phyloP scores from a whole-genome alignment of 2,329 filamentous ascomycete genomes.

The Xylariaceae sp. region DNA sequence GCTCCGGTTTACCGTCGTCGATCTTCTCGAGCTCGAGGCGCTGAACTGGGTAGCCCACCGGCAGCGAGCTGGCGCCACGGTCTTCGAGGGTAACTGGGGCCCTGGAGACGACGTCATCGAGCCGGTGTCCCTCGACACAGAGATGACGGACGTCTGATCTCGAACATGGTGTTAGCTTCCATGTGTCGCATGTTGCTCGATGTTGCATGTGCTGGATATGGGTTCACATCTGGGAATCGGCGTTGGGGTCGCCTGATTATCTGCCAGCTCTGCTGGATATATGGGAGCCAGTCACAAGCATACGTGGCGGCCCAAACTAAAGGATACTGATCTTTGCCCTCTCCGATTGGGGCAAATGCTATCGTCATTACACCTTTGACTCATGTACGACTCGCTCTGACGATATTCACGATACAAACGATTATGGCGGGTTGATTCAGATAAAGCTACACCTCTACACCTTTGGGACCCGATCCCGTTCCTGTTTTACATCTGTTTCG shows the following conservation, averaged over 20 bases:
- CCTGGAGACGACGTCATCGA: conserved; percentile 53
- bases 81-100: conserved; percentile 95
- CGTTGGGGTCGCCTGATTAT: conserved; percentile 25
- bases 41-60: conserved; percentile 74
- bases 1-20: conserved; percentile 66
- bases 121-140: conserved; percentile 42
- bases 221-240: conserved; percentile 22
- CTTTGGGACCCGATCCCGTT: no score
- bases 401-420: conserved; percentile 10
- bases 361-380: conserved; percentile 17
- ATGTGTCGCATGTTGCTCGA: conserved; percentile 25
- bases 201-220: conserved; percentile 28
- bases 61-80: conserved; percentile 80
- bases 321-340: conserved; percentile 13
- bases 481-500: conserved; percentile 4
- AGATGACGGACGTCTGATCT: conserved; percentile 54
- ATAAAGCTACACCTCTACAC: no score
- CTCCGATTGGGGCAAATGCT: conserved; percentile 12
- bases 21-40: conserved; percentile 68
- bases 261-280: conserved; percentile 30
- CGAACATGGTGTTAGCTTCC: conserved; percentile 19
- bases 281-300: conserved; percentile 11
- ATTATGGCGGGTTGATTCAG: conserved; percentile 13
- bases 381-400: conserved; percentile 17
- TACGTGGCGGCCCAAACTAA: conserved; percentile 11